Percentiles rank a stretch among this genome's conserved stretches.
Conservation (phyloP, 768 basidiomycete species). For the Boletus rubropictus region DNA sequence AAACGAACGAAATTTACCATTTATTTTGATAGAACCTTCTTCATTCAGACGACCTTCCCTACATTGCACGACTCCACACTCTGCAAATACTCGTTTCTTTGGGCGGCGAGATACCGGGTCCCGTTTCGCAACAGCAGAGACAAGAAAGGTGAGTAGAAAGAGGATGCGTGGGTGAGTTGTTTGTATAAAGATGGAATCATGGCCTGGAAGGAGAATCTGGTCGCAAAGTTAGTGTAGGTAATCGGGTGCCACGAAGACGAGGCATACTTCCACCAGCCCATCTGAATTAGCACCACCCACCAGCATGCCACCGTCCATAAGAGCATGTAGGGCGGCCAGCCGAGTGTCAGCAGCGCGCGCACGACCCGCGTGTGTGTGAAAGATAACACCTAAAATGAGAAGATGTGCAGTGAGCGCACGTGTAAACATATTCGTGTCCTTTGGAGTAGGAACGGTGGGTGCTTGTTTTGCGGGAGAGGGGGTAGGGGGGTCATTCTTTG, state of each 20-base stretch:
- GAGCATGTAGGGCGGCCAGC: slow-evolving; percentile 54
- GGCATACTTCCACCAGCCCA: slow-evolving; percentile 36
- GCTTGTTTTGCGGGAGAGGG: slow-evolving; percentile 4
- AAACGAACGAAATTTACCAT: slow-evolving; percentile 8
- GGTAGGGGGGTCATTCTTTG: background rate
- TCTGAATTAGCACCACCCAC: slow-evolving; percentile 34
- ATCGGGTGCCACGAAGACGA: slow-evolving; percentile 17
- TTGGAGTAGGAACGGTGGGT: slow-evolving; percentile 11
- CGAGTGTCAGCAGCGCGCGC: slow-evolving; percentile 44
- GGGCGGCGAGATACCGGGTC: slow-evolving; percentile 72
- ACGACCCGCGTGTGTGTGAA: slow-evolving; percentile 55
- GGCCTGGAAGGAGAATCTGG: slow-evolving; percentile 29
- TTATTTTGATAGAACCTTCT: slow-evolving; percentile 8
- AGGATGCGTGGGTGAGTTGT: slow-evolving; percentile 65
- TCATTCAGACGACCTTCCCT: slow-evolving; percentile 40
- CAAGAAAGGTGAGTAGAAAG: slow-evolving; percentile 59
- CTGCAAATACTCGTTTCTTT: slow-evolving; percentile 63
- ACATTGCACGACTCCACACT: slow-evolving; percentile 48
- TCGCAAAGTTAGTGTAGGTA: background rate
- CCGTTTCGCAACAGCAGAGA: slow-evolving; percentile 61
- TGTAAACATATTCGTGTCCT: slow-evolving; percentile 29
- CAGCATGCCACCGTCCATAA: slow-evolving; percentile 54
- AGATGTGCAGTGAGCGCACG: slow-evolving; percentile 48
- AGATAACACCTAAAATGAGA: slow-evolving; percentile 57
- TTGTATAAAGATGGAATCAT: slow-evolving; percentile 47